Evolutionary conservation across 768 basidiomycete genomes (phyloP), one percentile per base, ranked within the genome.

Genomic region (Thelephora ganbajun): DNA sequence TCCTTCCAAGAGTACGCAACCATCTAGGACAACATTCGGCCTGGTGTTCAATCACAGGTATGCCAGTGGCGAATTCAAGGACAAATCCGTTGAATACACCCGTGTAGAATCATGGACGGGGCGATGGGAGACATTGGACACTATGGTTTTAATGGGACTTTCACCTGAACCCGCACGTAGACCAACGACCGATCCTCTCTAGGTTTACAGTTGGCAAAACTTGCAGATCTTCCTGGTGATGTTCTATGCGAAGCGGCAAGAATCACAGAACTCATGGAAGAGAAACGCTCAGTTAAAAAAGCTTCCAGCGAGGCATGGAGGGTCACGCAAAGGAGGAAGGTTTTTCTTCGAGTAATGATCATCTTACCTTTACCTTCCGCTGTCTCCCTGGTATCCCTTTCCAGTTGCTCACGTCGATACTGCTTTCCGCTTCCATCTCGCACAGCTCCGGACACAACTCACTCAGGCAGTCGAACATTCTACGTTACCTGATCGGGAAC

Each of bases 151-250:
- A 45, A 43, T 13, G 18, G 41, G 35, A 19, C 16, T 44, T 12
- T 22, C 41, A 14, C 12, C 45, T 34, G 43, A 16, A 48, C 48
- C 19, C 22, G 47, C 13, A 48, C 37, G 35, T n/a, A 47, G 6
- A n/a, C 3, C 35, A 14, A 13, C 16, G 6, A 3, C 47, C 20
- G 18, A 16, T 13, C 33, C 33, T 34, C 33, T n/a, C 19, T 52
- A 93, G 93, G 94, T 2, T 68, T 99, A 11, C 86, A 96, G 54
- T 74, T 97, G 22, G 92, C 93, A 11, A 76, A 77, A 43, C 72
- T 94, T 5, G 92, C 90, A 0, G 89, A 92, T 57, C 68, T 99
- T 0, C 94, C 94, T 0, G 52, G 61, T 0, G 75, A 84, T 43
- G 77, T 94, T 11, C 60, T 92, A 36, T 52, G 56, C 3, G 79